Conservation (phyloP, 2,329 filamentous ascomycete genomes). For the Lasiodiplodia sp. region DNA sequence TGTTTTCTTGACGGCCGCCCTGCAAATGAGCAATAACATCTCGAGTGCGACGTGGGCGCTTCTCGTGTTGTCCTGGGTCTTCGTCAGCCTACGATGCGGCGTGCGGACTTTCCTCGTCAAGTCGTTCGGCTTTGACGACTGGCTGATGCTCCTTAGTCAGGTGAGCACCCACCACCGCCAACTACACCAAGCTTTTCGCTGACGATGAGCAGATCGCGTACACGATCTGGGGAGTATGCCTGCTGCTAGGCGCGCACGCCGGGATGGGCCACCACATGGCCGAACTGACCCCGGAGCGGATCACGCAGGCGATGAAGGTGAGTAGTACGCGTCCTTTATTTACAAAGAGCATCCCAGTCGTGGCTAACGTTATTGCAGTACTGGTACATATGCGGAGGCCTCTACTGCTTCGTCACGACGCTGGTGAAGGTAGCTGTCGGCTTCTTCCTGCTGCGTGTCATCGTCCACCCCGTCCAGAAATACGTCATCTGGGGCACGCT, state of each 20-base stretch:
- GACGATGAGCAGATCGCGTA: slow-evolving; percentile 40
- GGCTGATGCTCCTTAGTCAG: slow-evolving; percentile 49
- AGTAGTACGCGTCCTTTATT: not conserved
- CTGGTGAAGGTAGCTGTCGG: slow-evolving; percentile 60
- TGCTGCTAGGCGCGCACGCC: slow-evolving; percentile 45
- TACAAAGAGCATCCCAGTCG: not conserved
- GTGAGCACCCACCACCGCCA: slow-evolving; percentile 42
- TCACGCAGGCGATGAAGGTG: slow-evolving; percentile 41
- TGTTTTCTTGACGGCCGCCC: too few species aligned
- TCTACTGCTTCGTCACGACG: slow-evolving; percentile 58
- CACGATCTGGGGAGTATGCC: slow-evolving; percentile 48
- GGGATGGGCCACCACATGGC: slow-evolving; percentile 42
- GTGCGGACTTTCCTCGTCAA: slow-evolving; percentile 47
- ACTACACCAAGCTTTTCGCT: not conserved
- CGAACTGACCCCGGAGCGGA: slow-evolving; percentile 40
- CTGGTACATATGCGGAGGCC: slow-evolving; percentile 64
- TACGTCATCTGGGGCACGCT: slow-evolving; percentile 50
- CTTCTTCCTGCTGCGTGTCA: slow-evolving; percentile 62
- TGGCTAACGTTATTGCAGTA: slow-evolving; percentile 40
- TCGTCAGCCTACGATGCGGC: slow-evolving; percentile 48
- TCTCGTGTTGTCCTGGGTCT: slow-evolving; percentile 47
- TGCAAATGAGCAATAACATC: slow-evolving; percentile 5
- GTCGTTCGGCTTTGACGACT: slow-evolving; percentile 51
- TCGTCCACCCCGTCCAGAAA: slow-evolving; percentile 54
- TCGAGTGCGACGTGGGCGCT: slow-evolving; percentile 31